Conservation (phyloP, 805 yeast species). For the Cyberlindnera petersonii region DNA sequence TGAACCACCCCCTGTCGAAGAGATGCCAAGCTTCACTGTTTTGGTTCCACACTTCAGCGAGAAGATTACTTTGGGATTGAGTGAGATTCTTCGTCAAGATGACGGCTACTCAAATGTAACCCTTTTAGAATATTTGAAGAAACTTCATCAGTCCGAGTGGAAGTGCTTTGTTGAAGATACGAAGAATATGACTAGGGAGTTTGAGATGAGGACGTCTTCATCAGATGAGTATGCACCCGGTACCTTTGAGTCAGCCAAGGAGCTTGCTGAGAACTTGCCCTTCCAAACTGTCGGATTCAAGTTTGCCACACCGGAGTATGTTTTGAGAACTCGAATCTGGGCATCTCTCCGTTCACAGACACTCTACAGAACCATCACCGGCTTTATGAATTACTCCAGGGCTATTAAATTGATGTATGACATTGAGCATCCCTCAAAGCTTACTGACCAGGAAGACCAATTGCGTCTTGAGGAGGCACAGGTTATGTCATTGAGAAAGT, state of each 20-base stretch:
- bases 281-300: constrained; percentile 63
- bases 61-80: constrained; percentile 68
- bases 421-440: constrained; percentile 45
- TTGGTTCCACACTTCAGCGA: constrained; percentile 85
- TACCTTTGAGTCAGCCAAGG: constrained; percentile 12
- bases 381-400: constrained; percentile 65
- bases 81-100: constrained; percentile 73
- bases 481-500: constrained; percentile 57
- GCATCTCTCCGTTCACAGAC: constrained; percentile 74
- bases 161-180: constrained; percentile 63
- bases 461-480: constrained; percentile 42
- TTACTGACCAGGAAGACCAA: constrained; percentile 30
- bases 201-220: constrained; percentile 22
- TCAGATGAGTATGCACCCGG: constrained; percentile 18
- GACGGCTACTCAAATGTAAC: constrained; percentile 61
- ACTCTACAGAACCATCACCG: constrained; percentile 65
- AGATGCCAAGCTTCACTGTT: constrained; percentile 81
- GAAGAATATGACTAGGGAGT: constrained; percentile 51
- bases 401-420: constrained; percentile 65
- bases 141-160: constrained; percentile 67
- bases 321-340: constrained; percentile 69
- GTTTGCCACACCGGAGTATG: constrained; percentile 52
- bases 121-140: constrained; percentile 63
- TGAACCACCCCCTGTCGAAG: constrained; percentile 57
- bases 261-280: constrained; percentile 48